These are phyloP conservation scores for Solanum hybrid DNA, from an alignment of 305 asterid genomes.

Conservation along the genomic window DNA sequence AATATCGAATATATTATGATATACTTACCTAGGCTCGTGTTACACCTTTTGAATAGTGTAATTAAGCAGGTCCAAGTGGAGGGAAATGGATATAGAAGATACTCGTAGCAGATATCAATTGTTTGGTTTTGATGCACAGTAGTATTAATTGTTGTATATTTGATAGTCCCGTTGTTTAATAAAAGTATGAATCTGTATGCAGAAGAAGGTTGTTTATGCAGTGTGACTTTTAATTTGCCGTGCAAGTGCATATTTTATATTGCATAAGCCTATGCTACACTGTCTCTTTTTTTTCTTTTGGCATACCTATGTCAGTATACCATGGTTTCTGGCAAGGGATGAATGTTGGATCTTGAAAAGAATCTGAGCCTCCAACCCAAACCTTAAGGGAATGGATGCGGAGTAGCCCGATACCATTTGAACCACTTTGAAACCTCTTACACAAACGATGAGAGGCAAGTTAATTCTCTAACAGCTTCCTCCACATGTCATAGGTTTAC, in stretches of 20 bases:
- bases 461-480: neutral
- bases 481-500: neutral
- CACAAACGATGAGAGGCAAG: neutral
- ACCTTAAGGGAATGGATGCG: neutral
- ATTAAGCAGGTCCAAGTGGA: neutral
- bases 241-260: neutral
- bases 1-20: neutral
- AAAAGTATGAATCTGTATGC: neutral
- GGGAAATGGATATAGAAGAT: neutral
- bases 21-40: neutral
- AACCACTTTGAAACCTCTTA: neutral
- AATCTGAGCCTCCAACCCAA: neutral
- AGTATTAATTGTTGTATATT: neutral
- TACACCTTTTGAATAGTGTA: neutral
- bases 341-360: neutral
- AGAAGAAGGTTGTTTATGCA: neutral
- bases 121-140: neutral
- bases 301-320: neutral
- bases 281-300: neutral
- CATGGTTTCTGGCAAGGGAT: neutral
- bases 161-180: neutral
- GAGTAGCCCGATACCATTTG: neutral
- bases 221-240: neutral
- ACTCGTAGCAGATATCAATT: neutral
- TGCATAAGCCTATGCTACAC: neutral